phyloP scores from a whole-genome alignment of 352 stramenopile genomes.

The Pythium dissimile region DNA sequence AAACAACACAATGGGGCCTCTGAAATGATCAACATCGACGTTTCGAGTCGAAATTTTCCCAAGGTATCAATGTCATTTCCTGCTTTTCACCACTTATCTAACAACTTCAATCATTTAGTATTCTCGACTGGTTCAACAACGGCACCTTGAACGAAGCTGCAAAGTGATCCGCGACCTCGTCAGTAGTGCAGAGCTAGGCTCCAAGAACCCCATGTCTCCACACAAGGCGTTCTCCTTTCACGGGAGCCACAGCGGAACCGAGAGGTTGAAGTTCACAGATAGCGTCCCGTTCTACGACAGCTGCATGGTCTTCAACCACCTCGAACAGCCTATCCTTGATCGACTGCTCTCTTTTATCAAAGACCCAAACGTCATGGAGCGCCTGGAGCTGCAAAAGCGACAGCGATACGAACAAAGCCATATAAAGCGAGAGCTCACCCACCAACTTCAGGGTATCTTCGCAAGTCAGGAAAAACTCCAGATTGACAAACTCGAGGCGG shows the following conservation, averaged over 20 bases:
- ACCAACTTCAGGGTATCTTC: constrained; percentile 53
- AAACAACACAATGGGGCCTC: constrained; percentile 40
- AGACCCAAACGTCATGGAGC: constrained; percentile 55
- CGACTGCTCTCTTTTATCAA: constrained; percentile 65
- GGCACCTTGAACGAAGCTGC: constrained; percentile 44
- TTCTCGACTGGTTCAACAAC: constrained; percentile 42
- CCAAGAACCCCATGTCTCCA: constrained; percentile 21
- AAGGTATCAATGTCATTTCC: constrained; percentile 29
- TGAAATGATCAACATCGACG: constrained; percentile 50
- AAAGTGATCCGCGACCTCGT: constrained; percentile 56
- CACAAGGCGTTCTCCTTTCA: constrained; percentile 58
- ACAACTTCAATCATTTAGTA: constrained; percentile 28
- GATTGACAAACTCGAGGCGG: constrained; percentile 36
- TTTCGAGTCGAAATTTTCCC: constrained; percentile 54
- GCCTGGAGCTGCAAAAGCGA: constrained; percentile 41
- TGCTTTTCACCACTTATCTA: background rate
- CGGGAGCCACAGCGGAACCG: constrained; percentile 25
- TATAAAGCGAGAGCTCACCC: constrained; percentile 43
- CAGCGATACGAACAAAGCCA: constrained; percentile 45
- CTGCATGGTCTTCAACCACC: constrained; percentile 55
- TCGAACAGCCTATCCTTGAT: constrained; percentile 66
- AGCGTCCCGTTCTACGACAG: constrained; percentile 55
- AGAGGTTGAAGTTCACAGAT: constrained; percentile 65
- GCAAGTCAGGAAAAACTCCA: constrained; percentile 34
- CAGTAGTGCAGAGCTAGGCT: constrained; percentile 17